Evolutionary conservation across 192 early-diverging fungal genomes (phyloP).

Genomic region (Coemansia sp.): DNA sequence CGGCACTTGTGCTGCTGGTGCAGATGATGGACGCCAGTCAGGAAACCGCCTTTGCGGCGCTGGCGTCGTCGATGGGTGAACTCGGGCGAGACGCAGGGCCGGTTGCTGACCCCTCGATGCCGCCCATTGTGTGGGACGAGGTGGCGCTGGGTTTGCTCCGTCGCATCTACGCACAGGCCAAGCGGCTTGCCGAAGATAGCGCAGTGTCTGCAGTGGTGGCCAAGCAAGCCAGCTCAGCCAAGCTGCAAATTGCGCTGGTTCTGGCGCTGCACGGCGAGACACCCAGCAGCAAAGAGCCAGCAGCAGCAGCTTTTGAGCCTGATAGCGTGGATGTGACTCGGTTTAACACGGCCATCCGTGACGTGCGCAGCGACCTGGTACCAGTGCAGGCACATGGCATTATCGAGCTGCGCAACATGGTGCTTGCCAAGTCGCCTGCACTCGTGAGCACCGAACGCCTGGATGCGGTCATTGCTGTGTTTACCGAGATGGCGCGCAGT

Average conservation of each 20-base stretch:
- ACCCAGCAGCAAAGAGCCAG: slow-evolving; percentile 1
- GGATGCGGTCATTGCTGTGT: slow-evolving; percentile 67
- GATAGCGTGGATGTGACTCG: slow-evolving; percentile 52
- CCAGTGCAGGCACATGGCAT: slow-evolving; percentile 90
- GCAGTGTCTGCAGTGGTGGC: background rate
- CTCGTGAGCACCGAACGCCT: slow-evolving; percentile 56
- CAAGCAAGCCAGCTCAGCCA: slow-evolving; percentile 9
- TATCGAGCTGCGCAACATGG: slow-evolving; percentile 74
- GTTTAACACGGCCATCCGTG: slow-evolving; percentile 74
- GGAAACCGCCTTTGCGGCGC: slow-evolving; percentile 7
- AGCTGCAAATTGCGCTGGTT: slow-evolving; percentile 26
- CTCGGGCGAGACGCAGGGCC: background rate
- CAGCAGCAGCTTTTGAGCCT: background rate
- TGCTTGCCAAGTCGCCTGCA: slow-evolving; percentile 64
- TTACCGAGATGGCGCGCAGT: slow-evolving; percentile 72
- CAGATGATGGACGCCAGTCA: slow-evolving; percentile 62
- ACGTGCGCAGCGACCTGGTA: slow-evolving; percentile 70
- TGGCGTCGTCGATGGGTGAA: slow-evolving; percentile 3
- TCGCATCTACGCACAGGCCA: slow-evolving; percentile 12
- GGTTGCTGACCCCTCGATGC: slow-evolving; percentile 1
- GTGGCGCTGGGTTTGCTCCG: slow-evolving; percentile 27
- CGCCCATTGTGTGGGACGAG: slow-evolving; percentile 7
- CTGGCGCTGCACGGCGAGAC: slow-evolving; percentile 32
- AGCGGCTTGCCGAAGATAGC: background rate
- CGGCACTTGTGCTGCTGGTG: slow-evolving; percentile 62